Conservation (phyloP, 2,329 filamentous ascomycete genomes). For the Penicillium glabrum region DNA sequence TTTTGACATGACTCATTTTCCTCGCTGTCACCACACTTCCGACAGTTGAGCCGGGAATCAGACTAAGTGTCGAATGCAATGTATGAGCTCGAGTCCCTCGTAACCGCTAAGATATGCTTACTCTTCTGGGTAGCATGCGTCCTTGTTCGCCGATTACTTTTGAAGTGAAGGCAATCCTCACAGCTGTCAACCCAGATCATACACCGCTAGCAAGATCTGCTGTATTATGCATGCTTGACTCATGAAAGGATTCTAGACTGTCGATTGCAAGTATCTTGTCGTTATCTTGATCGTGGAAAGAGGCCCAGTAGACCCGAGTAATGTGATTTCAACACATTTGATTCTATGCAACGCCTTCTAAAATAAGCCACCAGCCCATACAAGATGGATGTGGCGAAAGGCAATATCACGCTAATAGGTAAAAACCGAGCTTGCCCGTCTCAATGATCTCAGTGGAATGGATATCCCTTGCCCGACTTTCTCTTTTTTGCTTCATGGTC, state of each 20-base stretch:
- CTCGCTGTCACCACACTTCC: too few relatives aligned
- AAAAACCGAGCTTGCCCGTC: slow-evolving; percentile 9
- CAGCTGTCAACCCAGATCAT: background rate
- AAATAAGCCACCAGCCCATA: slow-evolving; percentile 2
- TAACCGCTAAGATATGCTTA: too few relatives aligned
- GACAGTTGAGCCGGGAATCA: too few relatives aligned
- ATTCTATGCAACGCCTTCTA: slow-evolving; percentile 18
- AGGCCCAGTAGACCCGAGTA: background rate
- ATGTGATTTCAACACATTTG: background rate
- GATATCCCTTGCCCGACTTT: slow-evolving; percentile 1
- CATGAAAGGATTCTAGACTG: background rate
- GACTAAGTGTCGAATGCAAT: too few relatives aligned
- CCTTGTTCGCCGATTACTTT: background rate
- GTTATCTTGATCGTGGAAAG: background rate
- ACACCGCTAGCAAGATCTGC: background rate
- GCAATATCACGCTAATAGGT: slow-evolving; percentile 7
- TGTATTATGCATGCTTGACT: background rate
- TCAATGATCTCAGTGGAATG: slow-evolving; percentile 13
- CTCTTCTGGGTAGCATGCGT: background rate
- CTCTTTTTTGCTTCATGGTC: slow-evolving; percentile 34
- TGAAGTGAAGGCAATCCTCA: background rate
- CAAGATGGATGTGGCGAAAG: slow-evolving; percentile 6
- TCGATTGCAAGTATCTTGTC: background rate
- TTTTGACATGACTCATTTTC: too few relatives aligned
- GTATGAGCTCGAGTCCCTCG: too few relatives aligned